These are phyloP conservation scores for Naganishia albida DNA, from an alignment of 1,284 basidiomycete species.

Conservation along the genomic window DNA sequence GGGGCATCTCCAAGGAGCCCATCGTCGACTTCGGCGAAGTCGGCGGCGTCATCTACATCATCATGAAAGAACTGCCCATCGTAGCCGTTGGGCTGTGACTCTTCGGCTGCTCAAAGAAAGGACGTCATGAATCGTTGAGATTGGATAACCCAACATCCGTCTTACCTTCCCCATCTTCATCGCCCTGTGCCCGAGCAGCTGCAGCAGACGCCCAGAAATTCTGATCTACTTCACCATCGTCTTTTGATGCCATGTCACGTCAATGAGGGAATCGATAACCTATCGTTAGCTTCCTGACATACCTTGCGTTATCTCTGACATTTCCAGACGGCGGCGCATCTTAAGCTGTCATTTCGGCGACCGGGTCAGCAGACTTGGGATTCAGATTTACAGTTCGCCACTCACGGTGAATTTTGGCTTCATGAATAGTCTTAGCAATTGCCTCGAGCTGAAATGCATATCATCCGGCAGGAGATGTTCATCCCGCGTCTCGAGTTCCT, in stretches of 20 bases:
- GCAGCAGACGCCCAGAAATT: slow-evolving; percentile 94
- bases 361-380: slow-evolving; percentile 18
- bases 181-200: slow-evolving; percentile 66
- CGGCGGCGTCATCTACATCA: slow-evolving; percentile 73
- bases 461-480: slow-evolving; percentile 89
- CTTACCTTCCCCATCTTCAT: slow-evolving; percentile 59
- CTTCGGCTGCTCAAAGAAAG: slow-evolving; percentile 55
- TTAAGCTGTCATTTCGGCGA: slow-evolving; percentile 62
- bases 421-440: slow-evolving; percentile 86
- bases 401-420: slow-evolving; percentile 90
- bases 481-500: slow-evolving; percentile 63
- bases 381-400: slow-evolving; percentile 32
- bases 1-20: slow-evolving; percentile 60
- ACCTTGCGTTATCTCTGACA: slow-evolving; percentile 29
- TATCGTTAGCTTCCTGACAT: neutral
- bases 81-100: slow-evolving; percentile 68
- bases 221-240: slow-evolving; percentile 83
- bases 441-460: slow-evolving; percentile 91
- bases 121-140: neutral
- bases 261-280: no score
- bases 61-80: slow-evolving; percentile 98
- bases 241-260: slow-evolving; percentile 32
- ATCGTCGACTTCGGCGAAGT: slow-evolving; percentile 66
- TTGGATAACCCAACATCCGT: slow-evolving; percentile 15
- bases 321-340: slow-evolving; percentile 66